Conservation (phyloP, 805 yeast species). For the Brettanomyces nanus region DNA sequence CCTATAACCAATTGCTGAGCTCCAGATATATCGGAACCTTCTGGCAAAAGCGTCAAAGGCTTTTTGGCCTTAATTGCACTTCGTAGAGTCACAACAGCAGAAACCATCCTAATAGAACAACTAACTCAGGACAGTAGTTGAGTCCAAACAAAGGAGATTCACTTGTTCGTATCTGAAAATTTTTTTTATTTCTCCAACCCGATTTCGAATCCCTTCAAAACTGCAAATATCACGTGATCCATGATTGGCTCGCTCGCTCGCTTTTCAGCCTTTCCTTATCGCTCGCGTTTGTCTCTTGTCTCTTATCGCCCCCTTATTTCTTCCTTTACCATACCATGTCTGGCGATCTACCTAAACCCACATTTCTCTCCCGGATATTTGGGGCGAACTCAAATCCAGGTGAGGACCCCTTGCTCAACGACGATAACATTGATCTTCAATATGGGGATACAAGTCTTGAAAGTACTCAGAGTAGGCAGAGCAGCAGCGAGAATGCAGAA, state of each 20-base stretch:
- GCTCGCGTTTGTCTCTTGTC: too few species aligned
- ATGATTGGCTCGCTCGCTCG: too few species aligned
- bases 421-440: constrained; percentile 20
- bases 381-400: constrained; percentile 32
- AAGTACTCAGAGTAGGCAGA: neutral
- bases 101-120: too few species aligned
- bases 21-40: constrained; percentile 11
- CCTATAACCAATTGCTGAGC: constrained; percentile 15
- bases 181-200: too few species aligned
- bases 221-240: too few species aligned
- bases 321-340: too few species aligned
- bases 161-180: too few species aligned
- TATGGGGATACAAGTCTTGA: constrained; percentile 9
- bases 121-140: too few species aligned
- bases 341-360: constrained; percentile 31
- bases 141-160: too few species aligned
- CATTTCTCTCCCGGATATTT: constrained; percentile 58
- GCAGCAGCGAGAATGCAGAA: neutral
- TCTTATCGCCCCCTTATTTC: too few species aligned
- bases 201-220: too few species aligned
- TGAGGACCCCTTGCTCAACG: constrained; percentile 23
- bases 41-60: constrained; percentile 10
- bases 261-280: too few species aligned
- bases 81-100: constrained; percentile 11
- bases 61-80: constrained; percentile 11